Conservation (phyloP, 805 yeast genomes). For the Allodekkera sacchari region DNA sequence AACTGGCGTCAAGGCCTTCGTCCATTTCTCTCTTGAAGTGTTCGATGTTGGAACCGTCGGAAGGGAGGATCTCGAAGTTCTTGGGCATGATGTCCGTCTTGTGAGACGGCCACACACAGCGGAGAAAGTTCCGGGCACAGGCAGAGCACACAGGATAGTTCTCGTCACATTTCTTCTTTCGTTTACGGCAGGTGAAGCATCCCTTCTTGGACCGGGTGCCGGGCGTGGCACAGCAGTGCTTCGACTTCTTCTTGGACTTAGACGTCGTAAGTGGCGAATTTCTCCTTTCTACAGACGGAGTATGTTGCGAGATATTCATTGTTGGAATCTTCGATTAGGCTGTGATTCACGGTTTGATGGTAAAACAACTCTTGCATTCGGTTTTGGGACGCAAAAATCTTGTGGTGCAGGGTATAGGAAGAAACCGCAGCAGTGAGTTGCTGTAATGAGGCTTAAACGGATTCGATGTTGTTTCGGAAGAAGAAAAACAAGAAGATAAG, state of each 20-base stretch:
- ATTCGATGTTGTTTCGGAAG: no score
- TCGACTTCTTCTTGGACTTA: slow-evolving; percentile 1
- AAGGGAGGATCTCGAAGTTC: slow-evolving; percentile 17
- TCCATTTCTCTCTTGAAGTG: background rate
- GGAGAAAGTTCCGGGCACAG: slow-evolving; percentile 25
- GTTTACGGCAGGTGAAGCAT: slow-evolving; percentile 29
- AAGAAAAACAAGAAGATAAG: no score
- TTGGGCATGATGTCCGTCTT: slow-evolving; percentile 19
- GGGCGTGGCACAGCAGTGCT: slow-evolving; percentile 4
- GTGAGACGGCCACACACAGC: slow-evolving; percentile 26
- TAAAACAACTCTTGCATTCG: no score
- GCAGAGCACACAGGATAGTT: slow-evolving; percentile 25
- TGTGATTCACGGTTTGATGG: no score
- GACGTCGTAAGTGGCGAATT: no score
- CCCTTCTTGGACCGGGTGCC: slow-evolving; percentile 25
- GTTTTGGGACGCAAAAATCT: slow-evolving; percentile 1
- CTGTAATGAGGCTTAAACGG: no score
- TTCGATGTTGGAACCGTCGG: slow-evolving; percentile 5
- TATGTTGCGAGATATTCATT: no score
- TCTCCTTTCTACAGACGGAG: no score
- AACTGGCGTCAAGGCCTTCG: background rate
- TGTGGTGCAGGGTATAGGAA: no score
- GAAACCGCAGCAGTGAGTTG: no score
- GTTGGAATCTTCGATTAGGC: no score
- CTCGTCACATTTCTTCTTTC: slow-evolving; percentile 31